phyloP scores from a whole-genome alignment of 2,329 filamentous ascomycete species.

The Hypoxylon sp. region DNA sequence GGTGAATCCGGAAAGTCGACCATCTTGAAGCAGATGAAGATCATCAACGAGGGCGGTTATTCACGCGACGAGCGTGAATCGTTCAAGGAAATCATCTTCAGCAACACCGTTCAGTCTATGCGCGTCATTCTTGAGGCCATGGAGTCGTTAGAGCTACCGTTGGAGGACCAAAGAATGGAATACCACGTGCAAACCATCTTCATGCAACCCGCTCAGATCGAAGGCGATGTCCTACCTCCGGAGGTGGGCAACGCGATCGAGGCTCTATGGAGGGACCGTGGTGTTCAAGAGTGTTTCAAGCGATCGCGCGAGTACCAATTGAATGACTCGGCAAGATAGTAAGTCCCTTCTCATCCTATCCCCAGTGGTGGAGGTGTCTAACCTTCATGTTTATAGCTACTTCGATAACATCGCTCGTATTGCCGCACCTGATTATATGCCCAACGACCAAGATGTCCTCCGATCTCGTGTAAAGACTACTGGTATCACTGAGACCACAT shows the following conservation, averaged over 20 bases:
- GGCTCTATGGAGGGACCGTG: conserved; percentile 91
- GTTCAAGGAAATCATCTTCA: conserved; percentile 80
- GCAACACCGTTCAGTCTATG: conserved; percentile 79
- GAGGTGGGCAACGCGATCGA: conserved; percentile 95
- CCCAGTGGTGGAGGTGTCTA: conserved; percentile 47
- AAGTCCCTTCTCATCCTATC: conserved; percentile 59
- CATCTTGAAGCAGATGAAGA: conserved; percentile 98
- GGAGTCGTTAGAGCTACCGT: conserved; percentile 80
- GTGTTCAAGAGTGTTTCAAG: conserved; percentile 96
- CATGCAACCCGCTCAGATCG: conserved; percentile 97
- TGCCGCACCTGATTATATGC: conserved; percentile 90
- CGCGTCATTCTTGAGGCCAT: conserved; percentile 78
- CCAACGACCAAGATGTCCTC: conserved; percentile 94
- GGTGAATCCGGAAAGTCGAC: conserved; percentile 98
- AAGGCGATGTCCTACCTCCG: conserved; percentile 92
- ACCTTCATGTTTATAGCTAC: conserved; percentile 73
- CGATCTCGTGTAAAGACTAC: conserved; percentile 98
- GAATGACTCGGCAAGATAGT: conserved; percentile 98
- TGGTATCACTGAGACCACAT: conserved; percentile 96
- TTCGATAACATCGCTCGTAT: conserved; percentile 96
- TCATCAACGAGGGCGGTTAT: conserved; percentile 99
- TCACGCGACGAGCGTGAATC: conserved; percentile 86
- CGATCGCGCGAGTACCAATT: conserved; percentile 95
- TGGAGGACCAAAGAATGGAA: conserved; percentile 93
- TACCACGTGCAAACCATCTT: conserved; percentile 99